A percentile compares a stretch with the other conserved stretches of the same genome.
Evolutionary conservation across 2,329 filamentous ascomycete genomes (phyloP).

Genomic region (Colletotrichum phormii): DNA sequence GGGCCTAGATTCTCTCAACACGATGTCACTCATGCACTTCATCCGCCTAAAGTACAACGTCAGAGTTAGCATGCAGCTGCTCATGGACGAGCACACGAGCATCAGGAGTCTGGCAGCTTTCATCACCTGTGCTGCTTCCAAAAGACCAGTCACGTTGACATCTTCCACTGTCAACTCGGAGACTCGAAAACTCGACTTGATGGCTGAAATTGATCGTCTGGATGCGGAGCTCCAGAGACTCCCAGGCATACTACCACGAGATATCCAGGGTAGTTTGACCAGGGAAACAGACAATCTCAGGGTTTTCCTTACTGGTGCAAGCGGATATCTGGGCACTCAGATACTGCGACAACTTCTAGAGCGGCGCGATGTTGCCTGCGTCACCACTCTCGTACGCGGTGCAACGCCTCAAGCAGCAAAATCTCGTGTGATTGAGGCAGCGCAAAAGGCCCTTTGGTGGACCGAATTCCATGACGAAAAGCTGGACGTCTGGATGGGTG

Average conservation of each 20-base stretch:
- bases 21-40: conserved; percentile 34
- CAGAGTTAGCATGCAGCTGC: conserved; percentile 20
- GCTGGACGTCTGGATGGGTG: conserved; percentile 16
- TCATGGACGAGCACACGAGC: conserved; percentile 27
- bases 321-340: conserved; percentile 20
- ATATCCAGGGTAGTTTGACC: no score
- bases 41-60: conserved; percentile 3
- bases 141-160: no score
- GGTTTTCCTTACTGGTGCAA: conserved; percentile 19
- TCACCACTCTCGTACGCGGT: not conserved
- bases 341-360: conserved; percentile 22
- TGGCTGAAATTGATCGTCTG: not conserved
- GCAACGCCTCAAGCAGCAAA: not conserved
- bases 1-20: conserved; percentile 26
- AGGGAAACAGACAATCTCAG: not conserved
- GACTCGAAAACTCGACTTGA: not conserved
- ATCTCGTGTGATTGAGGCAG: not conserved
- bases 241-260: not conserved
- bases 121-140: not conserved
- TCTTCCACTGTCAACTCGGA: accelerated
- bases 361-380: not conserved
- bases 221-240: not conserved
- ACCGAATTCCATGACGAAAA: conserved; percentile 20
- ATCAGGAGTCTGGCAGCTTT: conserved; percentile 15
- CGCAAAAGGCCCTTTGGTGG: conserved; percentile 10